Evolutionary conservation across 2,329 filamentous ascomycete genomes (phyloP).

Genomic region (Colletotrichum godetiae): DNA sequence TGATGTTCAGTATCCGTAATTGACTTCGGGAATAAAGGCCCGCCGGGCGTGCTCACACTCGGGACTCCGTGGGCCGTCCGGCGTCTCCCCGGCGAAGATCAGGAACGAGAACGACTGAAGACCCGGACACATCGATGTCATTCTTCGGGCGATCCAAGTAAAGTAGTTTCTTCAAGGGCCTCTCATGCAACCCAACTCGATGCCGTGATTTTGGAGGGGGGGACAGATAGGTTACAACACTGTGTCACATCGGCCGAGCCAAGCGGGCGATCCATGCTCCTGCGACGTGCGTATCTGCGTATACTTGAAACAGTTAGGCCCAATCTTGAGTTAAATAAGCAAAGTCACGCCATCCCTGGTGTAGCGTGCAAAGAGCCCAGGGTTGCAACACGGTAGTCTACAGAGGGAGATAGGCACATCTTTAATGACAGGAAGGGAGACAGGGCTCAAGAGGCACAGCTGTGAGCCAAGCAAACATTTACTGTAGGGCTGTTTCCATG

Average conservation of each 20-base stretch:
- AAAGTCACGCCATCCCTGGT: conserved; percentile 29
- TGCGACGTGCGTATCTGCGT: conserved; percentile 6
- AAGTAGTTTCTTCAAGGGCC: neutral
- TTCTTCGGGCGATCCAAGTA: conserved; percentile 14
- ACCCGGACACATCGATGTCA: neutral
- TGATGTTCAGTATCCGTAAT: neutral
- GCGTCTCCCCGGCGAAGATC: neutral
- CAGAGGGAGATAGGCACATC: neutral
- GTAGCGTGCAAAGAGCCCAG: neutral
- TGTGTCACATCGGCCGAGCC: conserved; percentile 22
- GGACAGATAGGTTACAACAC: conserved; percentile 25
- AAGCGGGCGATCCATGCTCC: conserved; percentile 21
- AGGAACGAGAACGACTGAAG: neutral
- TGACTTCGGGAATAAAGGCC: neutral
- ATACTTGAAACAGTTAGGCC: conserved; percentile 23
- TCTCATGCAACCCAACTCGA: neutral
- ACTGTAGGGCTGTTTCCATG: neutral
- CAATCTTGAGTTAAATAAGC: conserved; percentile 21
- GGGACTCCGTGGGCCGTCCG: too few species aligned
- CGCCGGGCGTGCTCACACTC: neutral
- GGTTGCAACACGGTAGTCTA: neutral
- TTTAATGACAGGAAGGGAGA: neutral
- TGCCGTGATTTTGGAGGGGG: neutral
- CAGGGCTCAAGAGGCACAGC: neutral
- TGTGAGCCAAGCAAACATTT: neutral